Percentiles rank a stretch among this genome's conserved stretches.
These are phyloP conservation scores for Suillus subluteus DNA, from an alignment of 768 basidiomycete genomes.

Conservation along the genomic window DNA sequence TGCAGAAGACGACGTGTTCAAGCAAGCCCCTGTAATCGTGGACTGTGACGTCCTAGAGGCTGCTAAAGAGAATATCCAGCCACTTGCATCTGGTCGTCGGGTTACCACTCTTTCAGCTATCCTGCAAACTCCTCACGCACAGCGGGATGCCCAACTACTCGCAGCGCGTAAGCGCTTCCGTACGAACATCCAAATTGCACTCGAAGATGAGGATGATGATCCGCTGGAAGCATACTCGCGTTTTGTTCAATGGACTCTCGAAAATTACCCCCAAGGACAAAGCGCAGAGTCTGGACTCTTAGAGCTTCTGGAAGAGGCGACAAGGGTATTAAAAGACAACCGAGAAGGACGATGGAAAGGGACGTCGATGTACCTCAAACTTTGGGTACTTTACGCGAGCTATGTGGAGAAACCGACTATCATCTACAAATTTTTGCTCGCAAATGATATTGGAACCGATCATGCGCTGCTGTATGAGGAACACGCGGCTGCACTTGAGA, in stretches of 20 bases:
- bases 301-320: conserved; percentile 91
- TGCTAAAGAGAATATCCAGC: conserved; percentile 87
- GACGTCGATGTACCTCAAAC: conserved; percentile 86
- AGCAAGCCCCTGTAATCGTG: conserved; percentile 53
- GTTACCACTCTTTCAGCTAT: conserved; percentile 78
- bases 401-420: conserved; percentile 89
- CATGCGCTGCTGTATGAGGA: conserved; percentile 91
- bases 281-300: conserved; percentile 89
- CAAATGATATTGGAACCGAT: conserved; percentile 86
- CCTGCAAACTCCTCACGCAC: conserved; percentile 75
- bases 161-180: conserved; percentile 67
- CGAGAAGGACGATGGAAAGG: conserved; percentile 72
- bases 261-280: conserved; percentile 93
- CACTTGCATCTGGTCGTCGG: conserved; percentile 76
- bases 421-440: conserved; percentile 88
- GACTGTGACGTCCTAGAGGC: conserved; percentile 84
- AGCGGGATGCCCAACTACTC: conserved; percentile 70
- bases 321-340: conserved; percentile 79
- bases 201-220: conserved; percentile 78
- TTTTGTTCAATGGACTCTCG: conserved; percentile 90
- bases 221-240: conserved; percentile 85
- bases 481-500: conserved; percentile 82
- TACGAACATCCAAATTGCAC: conserved; percentile 70
- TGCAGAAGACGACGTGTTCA: conserved; percentile 48
- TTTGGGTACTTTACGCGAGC: conserved; percentile 93